Conservation (phyloP, 1,284 basidiomycete species). For the Stereum hirsutum region DNA sequence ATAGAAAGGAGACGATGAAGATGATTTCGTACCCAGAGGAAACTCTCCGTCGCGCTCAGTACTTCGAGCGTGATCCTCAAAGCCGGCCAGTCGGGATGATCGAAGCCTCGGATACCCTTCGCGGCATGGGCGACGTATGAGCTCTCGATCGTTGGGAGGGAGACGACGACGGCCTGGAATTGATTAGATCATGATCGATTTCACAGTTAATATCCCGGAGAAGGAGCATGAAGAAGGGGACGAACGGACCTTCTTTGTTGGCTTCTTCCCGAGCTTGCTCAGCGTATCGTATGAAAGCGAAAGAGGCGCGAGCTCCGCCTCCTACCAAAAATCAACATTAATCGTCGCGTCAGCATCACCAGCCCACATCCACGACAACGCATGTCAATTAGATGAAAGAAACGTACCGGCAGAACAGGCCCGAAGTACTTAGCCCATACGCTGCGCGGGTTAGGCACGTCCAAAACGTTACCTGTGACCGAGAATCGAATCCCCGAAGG, state of each 20-base stretch:
- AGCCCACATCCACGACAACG: too few species aligned
- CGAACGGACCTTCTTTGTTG: slow-evolving; percentile 54
- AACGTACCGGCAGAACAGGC: slow-evolving; percentile 46
- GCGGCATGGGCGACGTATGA: slow-evolving; percentile 80
- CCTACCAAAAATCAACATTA: slow-evolving; percentile 23
- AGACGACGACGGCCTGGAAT: slow-evolving; percentile 72
- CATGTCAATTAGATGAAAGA: not conserved
- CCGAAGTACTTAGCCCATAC: slow-evolving; percentile 68
- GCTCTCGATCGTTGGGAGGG: slow-evolving; percentile 91
- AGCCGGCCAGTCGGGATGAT: slow-evolving; percentile 81
- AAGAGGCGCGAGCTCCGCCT: slow-evolving; percentile 54
- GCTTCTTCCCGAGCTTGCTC: slow-evolving; percentile 66
- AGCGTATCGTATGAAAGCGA: slow-evolving; percentile 66
- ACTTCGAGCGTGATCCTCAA: slow-evolving; percentile 81
- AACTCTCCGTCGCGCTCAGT: slow-evolving; percentile 91
- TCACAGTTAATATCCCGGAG: slow-evolving; percentile 6
- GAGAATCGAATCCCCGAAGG: slow-evolving; percentile 81
- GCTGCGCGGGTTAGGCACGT: slow-evolving; percentile 63
- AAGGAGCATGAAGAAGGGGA: not conserved
- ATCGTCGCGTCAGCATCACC: too few species aligned
- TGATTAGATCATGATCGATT: slow-evolving; percentile 2
- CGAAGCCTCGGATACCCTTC: slow-evolving; percentile 72
- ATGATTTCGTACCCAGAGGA: slow-evolving; percentile 69
- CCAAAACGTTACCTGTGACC: slow-evolving; percentile 79
- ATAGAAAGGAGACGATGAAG: not conserved